Evolutionary conservation across 2,329 filamentous ascomycete genomes (phyloP).

Genomic region (Aspergillus nomiae): DNA sequence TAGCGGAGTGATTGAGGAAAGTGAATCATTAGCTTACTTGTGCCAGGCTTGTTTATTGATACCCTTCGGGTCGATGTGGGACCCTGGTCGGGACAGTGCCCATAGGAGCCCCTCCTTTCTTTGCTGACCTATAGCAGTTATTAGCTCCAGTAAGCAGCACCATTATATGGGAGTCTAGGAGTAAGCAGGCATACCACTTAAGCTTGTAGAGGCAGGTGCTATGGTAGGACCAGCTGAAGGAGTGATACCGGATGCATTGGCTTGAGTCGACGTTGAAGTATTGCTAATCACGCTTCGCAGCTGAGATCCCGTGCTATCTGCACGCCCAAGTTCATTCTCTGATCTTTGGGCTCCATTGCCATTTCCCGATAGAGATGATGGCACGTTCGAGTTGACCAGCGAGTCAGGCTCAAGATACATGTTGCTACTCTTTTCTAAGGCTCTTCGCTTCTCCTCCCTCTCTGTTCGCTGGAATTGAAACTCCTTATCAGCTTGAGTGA

Average conservation of each 20-base stretch:
- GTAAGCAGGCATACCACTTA: slow-evolving; percentile 43
- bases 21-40: slow-evolving; percentile 62
- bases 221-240: slow-evolving; percentile 23
- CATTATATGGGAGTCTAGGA: not conserved
- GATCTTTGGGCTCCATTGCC: slow-evolving; percentile 57
- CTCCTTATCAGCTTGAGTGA: slow-evolving; percentile 92
- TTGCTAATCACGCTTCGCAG: slow-evolving; percentile 55
- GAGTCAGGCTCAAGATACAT: slow-evolving; percentile 71
- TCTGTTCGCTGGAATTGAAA: slow-evolving; percentile 95
- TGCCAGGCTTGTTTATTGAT: slow-evolving; percentile 98
- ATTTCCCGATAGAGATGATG: slow-evolving; percentile 36
- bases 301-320: slow-evolving; percentile 74
- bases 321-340: slow-evolving; percentile 70
- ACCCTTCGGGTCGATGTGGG: slow-evolving; percentile 91
- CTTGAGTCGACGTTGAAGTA: slow-evolving; percentile 48
- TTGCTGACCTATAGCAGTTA: slow-evolving; percentile 61
- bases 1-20: not conserved
- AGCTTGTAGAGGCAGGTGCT: slow-evolving; percentile 24
- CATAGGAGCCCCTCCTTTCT: slow-evolving; percentile 93
- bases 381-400: slow-evolving; percentile 43
- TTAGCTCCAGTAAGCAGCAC: slow-evolving; percentile 48
- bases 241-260: slow-evolving; percentile 11
- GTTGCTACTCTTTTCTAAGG: slow-evolving; percentile 83
- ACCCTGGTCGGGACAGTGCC: slow-evolving; percentile 89
- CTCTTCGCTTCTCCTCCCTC: slow-evolving; percentile 87